These are phyloP conservation scores for Fomitopsis serialis DNA, from an alignment of 768 basidiomycete genomes.

Conservation along the genomic window DNA sequence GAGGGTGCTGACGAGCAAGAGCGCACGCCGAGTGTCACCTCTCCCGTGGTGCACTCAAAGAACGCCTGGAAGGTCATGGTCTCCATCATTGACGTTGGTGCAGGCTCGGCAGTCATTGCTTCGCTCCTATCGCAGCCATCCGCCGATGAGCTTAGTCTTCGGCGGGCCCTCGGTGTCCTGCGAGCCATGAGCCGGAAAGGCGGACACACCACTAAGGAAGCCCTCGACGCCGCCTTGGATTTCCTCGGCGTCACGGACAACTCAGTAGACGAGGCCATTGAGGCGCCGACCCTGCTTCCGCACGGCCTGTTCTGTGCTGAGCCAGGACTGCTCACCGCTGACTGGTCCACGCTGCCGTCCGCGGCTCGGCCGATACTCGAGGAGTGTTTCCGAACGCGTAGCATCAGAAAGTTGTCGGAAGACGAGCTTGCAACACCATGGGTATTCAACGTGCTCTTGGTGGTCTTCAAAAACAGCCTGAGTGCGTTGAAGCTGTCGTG, in stretches of 20 bases:
- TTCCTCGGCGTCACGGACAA: slow-evolving; percentile 4
- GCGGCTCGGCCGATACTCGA: slow-evolving; percentile 49
- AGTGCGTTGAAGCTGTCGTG: slow-evolving; percentile 40
- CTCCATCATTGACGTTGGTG: slow-evolving; percentile 51
- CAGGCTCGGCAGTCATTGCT: slow-evolving; percentile 52
- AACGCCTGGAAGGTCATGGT: slow-evolving; percentile 41
- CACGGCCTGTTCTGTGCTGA: slow-evolving; percentile 48
- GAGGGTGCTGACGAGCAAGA: slow-evolving; percentile 21
- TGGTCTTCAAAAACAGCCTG: slow-evolving; percentile 47
- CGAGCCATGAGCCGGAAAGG: slow-evolving; percentile 53
- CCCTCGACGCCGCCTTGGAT: slow-evolving; percentile 42
- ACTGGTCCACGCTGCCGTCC: slow-evolving; percentile 41
- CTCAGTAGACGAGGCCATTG: background rate
- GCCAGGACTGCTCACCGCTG: slow-evolving; percentile 50
- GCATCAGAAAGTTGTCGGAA: slow-evolving; percentile 50
- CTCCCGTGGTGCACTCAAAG: slow-evolving; percentile 9
- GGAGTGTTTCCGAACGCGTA: slow-evolving; percentile 45
- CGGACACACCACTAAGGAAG: slow-evolving; percentile 46
- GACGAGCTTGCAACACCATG: slow-evolving; percentile 52
- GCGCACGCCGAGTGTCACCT: background rate
- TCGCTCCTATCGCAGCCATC: slow-evolving; percentile 38
- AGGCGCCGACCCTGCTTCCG: slow-evolving; percentile 43
- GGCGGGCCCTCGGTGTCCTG: slow-evolving; percentile 44
- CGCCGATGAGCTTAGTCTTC: slow-evolving; percentile 35
- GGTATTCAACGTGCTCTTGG: slow-evolving; percentile 47